Base-by-base conservation (phyloP, 768 basidiomycete genomes). In the Cystobasidiopsis lactophilus region DNA sequence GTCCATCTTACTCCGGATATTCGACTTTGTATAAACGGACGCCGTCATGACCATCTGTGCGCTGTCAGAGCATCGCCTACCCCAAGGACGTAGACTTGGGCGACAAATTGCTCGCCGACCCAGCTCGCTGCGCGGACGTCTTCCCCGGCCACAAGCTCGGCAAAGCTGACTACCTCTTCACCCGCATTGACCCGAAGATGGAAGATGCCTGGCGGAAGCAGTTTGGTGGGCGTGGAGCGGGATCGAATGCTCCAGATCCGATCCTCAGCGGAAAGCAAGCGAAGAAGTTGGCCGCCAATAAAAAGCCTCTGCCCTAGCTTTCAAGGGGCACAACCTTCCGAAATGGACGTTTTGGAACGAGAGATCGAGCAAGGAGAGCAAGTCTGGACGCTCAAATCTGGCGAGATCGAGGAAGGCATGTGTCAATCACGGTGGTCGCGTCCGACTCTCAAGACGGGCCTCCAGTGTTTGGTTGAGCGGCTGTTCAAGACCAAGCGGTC, bases 61-160 rank as follows among this genome's bases (percentile, higher is more conserved):
- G 47, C 75, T 79, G 7, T n/a, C n/a, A n/a, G n/a, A 91, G 88
- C 21, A 98, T 96, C 67, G 75, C 74, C 54, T 96, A 93, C 69
- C 78, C 96, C n/a, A 88, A 93, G 66, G 76, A 83, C 2, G 81
- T 85, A 23, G 80, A 82, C 21, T 76, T 98, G 51, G 82, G 81
- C 73, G 95, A 93, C 67, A 75, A 85, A 5, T 72, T 96, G 55
- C 78, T 91, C 70, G 69, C 75, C 9, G 75, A 77, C 57, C 85
- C 86, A 2, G 72, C 73, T 52, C 82, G 86, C 54, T 91, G 86
- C 61, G 88, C 82, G 59, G 93, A 96, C 64, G 78, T 98, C 56
- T 74, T 95, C 40, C 75, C 77, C 0, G 85, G 85, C 0, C 91
- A 98, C 67, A 71, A 68, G 24, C 78, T 96, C 51, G 84, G 85